Percentiles rank a stretch among this genome's conserved stretches.
These are phyloP conservation scores for Capsicum baccatum DNA, from an alignment of 257 asterid species.

Conservation along the genomic window DNA sequence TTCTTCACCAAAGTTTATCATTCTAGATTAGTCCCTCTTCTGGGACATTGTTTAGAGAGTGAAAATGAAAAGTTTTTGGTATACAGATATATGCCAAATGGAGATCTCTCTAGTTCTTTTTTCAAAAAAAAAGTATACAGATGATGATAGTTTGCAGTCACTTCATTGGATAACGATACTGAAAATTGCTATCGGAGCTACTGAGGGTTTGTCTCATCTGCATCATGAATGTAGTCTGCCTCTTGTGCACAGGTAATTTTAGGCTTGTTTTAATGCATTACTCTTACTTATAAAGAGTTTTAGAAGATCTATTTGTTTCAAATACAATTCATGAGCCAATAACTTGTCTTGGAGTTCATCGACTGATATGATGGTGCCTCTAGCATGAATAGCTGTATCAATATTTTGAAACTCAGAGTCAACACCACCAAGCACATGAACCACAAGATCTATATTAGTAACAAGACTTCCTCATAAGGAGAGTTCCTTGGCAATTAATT, in stretches of 20 bases:
- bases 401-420: no score
- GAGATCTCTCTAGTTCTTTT: slow-evolving; percentile 78
- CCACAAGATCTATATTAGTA: no score
- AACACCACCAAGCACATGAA: no score
- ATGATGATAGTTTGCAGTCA: slow-evolving; percentile 66
- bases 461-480: no score
- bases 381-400: no score
- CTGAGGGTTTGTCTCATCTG: slow-evolving; percentile 77
- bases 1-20: slow-evolving; percentile 72
- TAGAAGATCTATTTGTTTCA: no score
- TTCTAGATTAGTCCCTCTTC: slow-evolving; percentile 74
- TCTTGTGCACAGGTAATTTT: slow-evolving; percentile 83
- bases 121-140: slow-evolving; percentile 67
- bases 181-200: slow-evolving; percentile 89
- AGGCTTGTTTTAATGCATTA: slow-evolving; percentile 16
- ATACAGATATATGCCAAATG: slow-evolving; percentile 79
- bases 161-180: slow-evolving; percentile 96
- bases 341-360: no score
- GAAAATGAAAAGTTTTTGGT: slow-evolving; percentile 82
- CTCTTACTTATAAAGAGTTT: background rate
- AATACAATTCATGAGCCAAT: no score
- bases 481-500: no score
- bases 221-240: slow-evolving; percentile 92
- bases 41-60: slow-evolving; percentile 58
- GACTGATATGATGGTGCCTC: no score